Evolutionary conservation across 306 rosid species (phyloP), one percentile per base, ranked within the genome.

Genomic region (Corylus heterophylla): DNA sequence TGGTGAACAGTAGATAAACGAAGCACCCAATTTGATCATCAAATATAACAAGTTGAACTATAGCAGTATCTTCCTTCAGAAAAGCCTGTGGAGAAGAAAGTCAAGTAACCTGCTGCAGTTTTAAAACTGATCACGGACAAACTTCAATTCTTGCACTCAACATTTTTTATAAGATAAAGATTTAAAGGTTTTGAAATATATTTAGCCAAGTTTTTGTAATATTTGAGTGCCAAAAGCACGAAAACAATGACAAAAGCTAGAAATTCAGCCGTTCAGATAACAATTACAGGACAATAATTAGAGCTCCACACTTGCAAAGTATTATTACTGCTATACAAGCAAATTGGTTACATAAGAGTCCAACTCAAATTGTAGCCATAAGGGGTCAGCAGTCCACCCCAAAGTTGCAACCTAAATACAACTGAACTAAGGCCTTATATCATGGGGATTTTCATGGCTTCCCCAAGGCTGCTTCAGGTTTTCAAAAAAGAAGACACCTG

Each of bases 31-130:
- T 89, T 91, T 88, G 97, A 90, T 89, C 92, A 96, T 93, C 99
- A 96, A 90, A 90, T 86, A 90, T 90, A 89, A 90, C 96, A 93
- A 91, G 97, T 90, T 87, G 94, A 93, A 91, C 85, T 85, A 95
- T 84, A 90, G 98, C 94, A 89, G 95, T 92, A 91, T 91, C 99
- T 86, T 93, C 93, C 99, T 88, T 89, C 94, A 91, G 98, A 89
- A 90, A 90, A 89, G 83, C 99, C 99, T 87, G 97, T 90, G 87
- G 89, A 96, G 90, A 89, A 91, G 94, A 96, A 85, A 90, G 91
- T 91, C 90, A 91, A 87, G 92, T 91, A 89, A 90, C 90, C 89
- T 89, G 94, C 90, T 81, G 99, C 93, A 91, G 79, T 81, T 95
- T 95, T 86, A 84, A 76, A 87, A 80, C 96, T 86, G 85, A 86